Evolutionary conservation across 352 stramenopile genomes (phyloP).

Genomic region (Globisporangium lucens): DNA sequence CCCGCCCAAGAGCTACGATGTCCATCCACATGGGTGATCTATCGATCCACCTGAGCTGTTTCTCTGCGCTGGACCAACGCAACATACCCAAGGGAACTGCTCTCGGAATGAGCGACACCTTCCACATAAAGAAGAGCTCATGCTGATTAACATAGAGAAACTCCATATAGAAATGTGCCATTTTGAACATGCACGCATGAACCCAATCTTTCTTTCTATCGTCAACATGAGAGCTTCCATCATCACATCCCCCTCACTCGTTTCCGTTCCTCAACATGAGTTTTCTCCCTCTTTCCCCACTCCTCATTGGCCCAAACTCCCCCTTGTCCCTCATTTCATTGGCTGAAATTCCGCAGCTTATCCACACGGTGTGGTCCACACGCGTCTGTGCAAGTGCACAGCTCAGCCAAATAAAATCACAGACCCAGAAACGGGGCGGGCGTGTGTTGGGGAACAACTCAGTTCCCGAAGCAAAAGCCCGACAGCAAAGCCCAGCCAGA

Average conservation of each 20-base stretch:
- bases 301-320: background rate
- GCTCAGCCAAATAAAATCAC: conserved; percentile 3
- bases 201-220: background rate
- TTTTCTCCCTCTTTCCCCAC: background rate
- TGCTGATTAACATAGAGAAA: background rate
- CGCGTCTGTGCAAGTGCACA: background rate
- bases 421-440: conserved; percentile 12
- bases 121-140: background rate
- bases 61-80: background rate
- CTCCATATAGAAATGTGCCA: background rate
- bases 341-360: conserved; percentile 2
- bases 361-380: background rate
- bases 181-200: background rate
- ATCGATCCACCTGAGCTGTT: background rate
- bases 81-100: background rate
- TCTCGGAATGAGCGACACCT: background rate
- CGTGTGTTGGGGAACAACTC: conserved; percentile 3
- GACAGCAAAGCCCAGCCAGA: background rate
- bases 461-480: conserved; percentile 2
- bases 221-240: background rate
- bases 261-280: background rate
- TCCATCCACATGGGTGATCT: background rate
- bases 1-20: background rate
- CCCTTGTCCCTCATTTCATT: background rate
- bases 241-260: background rate